These are phyloP conservation scores for Sophora flavescens DNA, from an alignment of 306 rosid species.

Conservation along the genomic window DNA sequence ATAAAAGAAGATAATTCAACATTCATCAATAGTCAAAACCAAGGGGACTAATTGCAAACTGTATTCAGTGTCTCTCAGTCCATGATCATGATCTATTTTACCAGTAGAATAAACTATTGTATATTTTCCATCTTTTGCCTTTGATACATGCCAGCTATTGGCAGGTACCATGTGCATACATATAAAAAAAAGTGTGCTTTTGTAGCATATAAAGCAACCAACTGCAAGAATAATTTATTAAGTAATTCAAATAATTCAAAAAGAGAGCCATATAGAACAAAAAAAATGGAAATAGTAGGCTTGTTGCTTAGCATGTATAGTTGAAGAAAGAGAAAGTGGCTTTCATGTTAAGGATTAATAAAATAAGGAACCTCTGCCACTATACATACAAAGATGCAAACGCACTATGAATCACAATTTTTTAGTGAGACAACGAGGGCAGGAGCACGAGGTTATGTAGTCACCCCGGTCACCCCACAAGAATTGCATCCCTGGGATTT, in stretches of 20 bases:
- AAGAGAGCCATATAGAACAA: neutral
- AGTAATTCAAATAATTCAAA: slow-evolving; percentile 8
- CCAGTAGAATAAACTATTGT: slow-evolving; percentile 25
- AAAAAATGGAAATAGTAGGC: slow-evolving; percentile 5
- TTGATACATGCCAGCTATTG: slow-evolving; percentile 14
- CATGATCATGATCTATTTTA: slow-evolving; percentile 11
- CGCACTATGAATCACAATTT: slow-evolving; percentile 12
- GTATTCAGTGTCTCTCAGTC: slow-evolving; percentile 14
- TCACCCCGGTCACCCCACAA: neutral
- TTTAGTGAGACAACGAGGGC: neutral
- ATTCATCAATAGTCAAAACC: neutral
- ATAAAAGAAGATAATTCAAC: slow-evolving; percentile 10
- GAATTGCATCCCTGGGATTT: neutral
- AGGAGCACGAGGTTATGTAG: neutral
- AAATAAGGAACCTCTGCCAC: neutral
- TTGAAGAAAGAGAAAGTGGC: neutral
- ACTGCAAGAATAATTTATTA: neutral
- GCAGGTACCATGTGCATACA: neutral
- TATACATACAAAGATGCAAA: neutral
- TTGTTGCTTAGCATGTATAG: neutral
- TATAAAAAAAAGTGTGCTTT: neutral
- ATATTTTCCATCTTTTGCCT: neutral
- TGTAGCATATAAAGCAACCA: neutral
- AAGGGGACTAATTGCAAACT: neutral
- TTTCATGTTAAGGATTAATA: slow-evolving; percentile 9